Percentiles rank a stretch among this genome's conserved stretches.
These are phyloP conservation scores for Aspergillus awamori DNA, from an alignment of 2,329 filamentous ascomycete genomes.

Conservation along the genomic window DNA sequence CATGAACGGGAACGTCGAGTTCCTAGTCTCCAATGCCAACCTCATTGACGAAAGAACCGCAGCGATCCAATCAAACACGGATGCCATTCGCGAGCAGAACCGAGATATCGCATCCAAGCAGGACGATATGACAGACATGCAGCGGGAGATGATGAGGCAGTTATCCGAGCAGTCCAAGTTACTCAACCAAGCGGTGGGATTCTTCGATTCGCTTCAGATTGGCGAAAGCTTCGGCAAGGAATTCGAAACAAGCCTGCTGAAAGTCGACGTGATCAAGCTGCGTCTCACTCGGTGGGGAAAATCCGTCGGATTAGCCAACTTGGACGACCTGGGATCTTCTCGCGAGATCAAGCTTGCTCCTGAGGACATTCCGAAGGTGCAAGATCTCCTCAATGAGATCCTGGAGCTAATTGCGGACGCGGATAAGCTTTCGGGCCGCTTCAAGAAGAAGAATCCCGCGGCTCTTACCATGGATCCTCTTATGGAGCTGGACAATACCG, in stretches of 20 bases:
- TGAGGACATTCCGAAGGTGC: not conserved
- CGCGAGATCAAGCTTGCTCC: not conserved
- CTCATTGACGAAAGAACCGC: constrained; percentile 2
- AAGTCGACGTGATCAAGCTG: constrained; percentile 8
- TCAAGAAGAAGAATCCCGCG: not conserved
- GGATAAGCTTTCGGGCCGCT: constrained; percentile 2
- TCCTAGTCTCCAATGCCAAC: constrained; percentile 1
- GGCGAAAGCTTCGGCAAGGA: constrained; percentile 1
- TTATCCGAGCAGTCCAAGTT: constrained; percentile 4
- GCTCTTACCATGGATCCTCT: not conserved
- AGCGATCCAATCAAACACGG: constrained; percentile 6
- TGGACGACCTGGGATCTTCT: not conserved
- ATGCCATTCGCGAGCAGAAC: constrained; percentile 6
- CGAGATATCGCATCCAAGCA: constrained; percentile 3
- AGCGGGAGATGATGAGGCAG: constrained; percentile 1
- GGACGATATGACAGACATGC: constrained; percentile 2
- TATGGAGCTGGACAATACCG: not conserved
- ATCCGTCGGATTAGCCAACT: constrained; percentile 8
- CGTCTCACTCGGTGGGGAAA: constrained; percentile 10
- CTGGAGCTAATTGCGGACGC: constrained; percentile 5
- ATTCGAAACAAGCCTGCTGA: constrained; percentile 7
- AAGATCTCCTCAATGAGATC: not conserved
- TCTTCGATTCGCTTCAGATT: constrained; percentile 6
- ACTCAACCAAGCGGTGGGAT: not conserved
- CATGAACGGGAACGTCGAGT: constrained; percentile 11